Evolutionary conservation across 805 yeast genomes (phyloP).

Genomic region (Pichia cephalocereana): DNA sequence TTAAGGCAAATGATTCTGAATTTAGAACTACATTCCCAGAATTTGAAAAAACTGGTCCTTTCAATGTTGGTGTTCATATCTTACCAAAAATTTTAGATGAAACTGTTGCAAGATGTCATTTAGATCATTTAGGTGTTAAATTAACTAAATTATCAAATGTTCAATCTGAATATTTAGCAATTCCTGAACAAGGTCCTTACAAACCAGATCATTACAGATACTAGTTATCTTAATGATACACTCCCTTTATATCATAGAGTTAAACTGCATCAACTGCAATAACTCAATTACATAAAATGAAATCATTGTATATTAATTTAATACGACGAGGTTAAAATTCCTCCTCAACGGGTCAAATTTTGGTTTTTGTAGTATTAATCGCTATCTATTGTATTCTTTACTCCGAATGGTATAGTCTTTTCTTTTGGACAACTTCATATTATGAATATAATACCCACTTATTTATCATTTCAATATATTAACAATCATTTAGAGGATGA

Average conservation of each 20-base stretch:
- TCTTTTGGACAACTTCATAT: background rate
- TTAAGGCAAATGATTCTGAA: constrained; percentile 72
- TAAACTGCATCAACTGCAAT: constrained; percentile 25
- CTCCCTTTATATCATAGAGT: too few species aligned
- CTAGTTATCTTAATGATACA: constrained; percentile 31
- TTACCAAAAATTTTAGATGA: constrained; percentile 98
- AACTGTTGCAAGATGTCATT: constrained; percentile 95
- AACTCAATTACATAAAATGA: background rate
- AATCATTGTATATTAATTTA: constrained; percentile 1
- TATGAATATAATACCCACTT: background rate
- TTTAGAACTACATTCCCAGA: constrained; percentile 80
- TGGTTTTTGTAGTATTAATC: too few species aligned
- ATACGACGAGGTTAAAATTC: background rate
- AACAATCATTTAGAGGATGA: constrained; percentile 1
- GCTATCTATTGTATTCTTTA: too few species aligned
- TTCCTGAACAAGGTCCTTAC: constrained; percentile 92
- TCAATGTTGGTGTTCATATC: constrained; percentile 86
- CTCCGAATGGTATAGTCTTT: background rate
- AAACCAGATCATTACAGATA: constrained; percentile 98
- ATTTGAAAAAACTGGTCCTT: constrained; percentile 88
- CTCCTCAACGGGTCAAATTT: background rate
- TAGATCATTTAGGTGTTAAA: constrained; percentile 87
- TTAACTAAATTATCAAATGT: constrained; percentile 65
- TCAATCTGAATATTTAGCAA: constrained; percentile 92
- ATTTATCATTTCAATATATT: constrained; percentile 3